These are phyloP conservation scores for Chrysanthemum lavandulifolium DNA, from an alignment of 129 eudicot species.

Conservation along the genomic window DNA sequence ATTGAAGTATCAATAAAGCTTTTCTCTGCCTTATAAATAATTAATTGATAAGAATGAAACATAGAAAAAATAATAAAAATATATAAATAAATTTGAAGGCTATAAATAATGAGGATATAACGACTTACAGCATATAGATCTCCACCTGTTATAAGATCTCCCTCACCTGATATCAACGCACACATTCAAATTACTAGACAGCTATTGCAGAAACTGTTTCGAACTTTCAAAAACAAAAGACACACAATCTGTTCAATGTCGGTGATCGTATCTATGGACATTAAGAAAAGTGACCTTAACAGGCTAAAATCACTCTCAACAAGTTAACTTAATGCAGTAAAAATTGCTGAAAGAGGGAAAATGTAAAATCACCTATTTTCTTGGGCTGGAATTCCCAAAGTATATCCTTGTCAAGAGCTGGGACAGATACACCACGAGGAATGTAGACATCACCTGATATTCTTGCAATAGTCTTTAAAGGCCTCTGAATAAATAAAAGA, in stretches of 20 bases:
- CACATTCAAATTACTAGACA: conserved; percentile 2
- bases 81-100: background rate
- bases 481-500: conserved; percentile 63
- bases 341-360: too few species aligned
- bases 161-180: conserved; percentile 74
- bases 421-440: conserved; percentile 99
- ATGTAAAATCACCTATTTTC: conserved; percentile 52
- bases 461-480: conserved; percentile 86
- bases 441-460: conserved; percentile 94
- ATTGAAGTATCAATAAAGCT: too few species aligned
- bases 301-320: too few species aligned
- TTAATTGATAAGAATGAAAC: too few species aligned
- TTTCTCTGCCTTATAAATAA: too few species aligned
- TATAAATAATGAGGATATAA: conserved; percentile 6
- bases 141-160: conserved; percentile 93
- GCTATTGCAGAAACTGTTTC: conserved; percentile 8
- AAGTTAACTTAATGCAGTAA: too few species aligned
- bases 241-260: too few species aligned
- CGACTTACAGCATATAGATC: conserved; percentile 96
- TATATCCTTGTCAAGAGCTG: conserved; percentile 93
- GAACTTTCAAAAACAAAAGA: too few species aligned
- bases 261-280: too few species aligned
- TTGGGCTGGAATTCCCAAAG: conserved; percentile 98
- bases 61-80: too few species aligned
- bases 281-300: too few species aligned